Evolutionary conservation across 1,139 yeast genomes (phyloP), one percentile per base, ranked within the genome.

Genomic region (Dujonia santamariae): DNA sequence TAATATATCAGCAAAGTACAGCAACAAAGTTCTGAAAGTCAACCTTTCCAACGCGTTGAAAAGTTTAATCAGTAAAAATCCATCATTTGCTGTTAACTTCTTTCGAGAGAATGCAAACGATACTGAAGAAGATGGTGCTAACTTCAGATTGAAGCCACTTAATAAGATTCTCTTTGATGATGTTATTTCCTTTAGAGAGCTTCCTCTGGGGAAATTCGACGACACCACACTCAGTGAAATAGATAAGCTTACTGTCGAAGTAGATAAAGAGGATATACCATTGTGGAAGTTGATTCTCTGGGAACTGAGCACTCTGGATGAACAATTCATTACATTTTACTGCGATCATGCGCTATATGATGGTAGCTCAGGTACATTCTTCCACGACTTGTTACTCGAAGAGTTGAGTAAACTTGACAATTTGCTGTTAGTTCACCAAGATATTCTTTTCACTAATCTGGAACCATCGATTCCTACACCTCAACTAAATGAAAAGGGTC

Each of bases 311-410:
- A 18, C 5, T 12, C 30, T 11, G 20, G 14, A 8, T 4, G n/a
- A 9, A 7, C 26, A 9, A 6, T 3, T n/a, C 53, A 47, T 27
- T 47, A 56, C 61, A 1, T 54, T 59, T 21, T 46, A 46, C n/a
- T 56, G 56, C 36, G 65, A 65, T 41, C 75, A 68, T 42, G 28
- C 56, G 1, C 42, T 59, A 8, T 54, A 53, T 25, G 73, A 67
- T 43, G 75, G 73, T 3, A 50, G 47, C 12, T 47, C 67, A 2
- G 67, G 56, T 1, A 44, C 50, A 7, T 46, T 48, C 27, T 65
- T 68, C 43, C 71, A 63, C 32, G 42, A 48, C 11, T n/a, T n/a
- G n/a, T n/a, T n/a, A n/a, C n/a, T n/a, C n/a, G n/a, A n/a, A n/a
- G n/a, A n/a, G n/a, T n/a, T n/a, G n/a, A n/a, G n/a, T n/a, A n/a